Base-by-base conservation (phyloP, 495 filamentous ascomycete species). In the Podospora australis region DNA sequence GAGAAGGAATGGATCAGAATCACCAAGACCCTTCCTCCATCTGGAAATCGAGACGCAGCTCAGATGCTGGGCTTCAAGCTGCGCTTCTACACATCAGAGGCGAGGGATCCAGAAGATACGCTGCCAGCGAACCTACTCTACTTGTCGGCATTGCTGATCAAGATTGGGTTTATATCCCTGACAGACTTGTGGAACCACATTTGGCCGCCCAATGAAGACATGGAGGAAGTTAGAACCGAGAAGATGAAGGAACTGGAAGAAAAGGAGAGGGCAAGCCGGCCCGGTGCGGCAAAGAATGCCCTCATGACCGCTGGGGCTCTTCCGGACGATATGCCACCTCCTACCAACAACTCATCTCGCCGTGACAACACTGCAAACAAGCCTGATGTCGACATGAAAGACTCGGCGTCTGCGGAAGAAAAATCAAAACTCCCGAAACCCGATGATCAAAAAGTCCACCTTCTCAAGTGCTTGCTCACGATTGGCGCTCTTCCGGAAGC, bases 41-140 rank as follows among this genome's bases (percentile, higher is more conserved):
- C 78, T 36, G 94, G 94, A 38, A 99, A 96, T 57, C 78, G 82
- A 32, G 83, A 90, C 46, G 94, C 94, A 1, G 94, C 94, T 9
- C 90, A 96, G 60, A 76, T 99, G 22, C 80, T 99, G 21, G 94
- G 94, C 6, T 97, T 99, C 76, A 99, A 99, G 63, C 79, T 99
- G 39, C 86, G 88, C 23, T 96, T 96, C 68, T 99, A 99, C 59
- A 75, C 79, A 23, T 86, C 85, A 6, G 71, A 78, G 6, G 87
- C 86, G 25, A 78, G 88, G 26, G 75, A 77, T 5, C 41, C 55
- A n/a, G 61, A 66, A 3, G 90, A 94, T 54, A 68, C 76, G 9
- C 70, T 96, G 4, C 91, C 94, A 0, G 82, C 90, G 36, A 97
- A 97, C 57, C 76, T 99, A 10, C 86, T 96, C 39, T 90, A 89